A percentile compares a stretch with the other conserved stretches of the same genome.
phyloP scores from a whole-genome alignment of 2,329 filamentous ascomycete species.

The Diplodia seriata region DNA sequence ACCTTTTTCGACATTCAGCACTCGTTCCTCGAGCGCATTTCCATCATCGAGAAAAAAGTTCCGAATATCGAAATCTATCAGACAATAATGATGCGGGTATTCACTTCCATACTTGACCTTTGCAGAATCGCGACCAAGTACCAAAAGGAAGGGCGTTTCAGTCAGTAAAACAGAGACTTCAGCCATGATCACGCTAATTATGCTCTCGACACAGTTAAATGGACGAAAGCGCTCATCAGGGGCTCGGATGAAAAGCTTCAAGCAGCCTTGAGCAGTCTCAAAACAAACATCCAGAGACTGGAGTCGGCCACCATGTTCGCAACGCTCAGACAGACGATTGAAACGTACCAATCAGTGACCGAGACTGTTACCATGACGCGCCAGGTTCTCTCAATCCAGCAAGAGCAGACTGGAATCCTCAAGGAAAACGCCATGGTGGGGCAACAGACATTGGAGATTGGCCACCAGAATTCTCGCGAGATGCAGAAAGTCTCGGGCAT shows the following conservation, averaged over 20 bases:
- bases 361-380: constrained; percentile 12
- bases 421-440: constrained; percentile 25
- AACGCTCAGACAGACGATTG: constrained; percentile 22
- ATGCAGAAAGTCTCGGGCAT: constrained; percentile 16
- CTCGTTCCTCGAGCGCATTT: constrained; percentile 47
- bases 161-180: constrained; percentile 37
- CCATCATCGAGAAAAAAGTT: constrained; percentile 45
- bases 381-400: neutral
- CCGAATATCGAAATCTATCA: constrained; percentile 43
- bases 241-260: constrained; percentile 12
- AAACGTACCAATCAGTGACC: constrained; percentile 3
- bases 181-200: constrained; percentile 31
- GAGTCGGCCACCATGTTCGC: constrained; percentile 29
- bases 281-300: constrained; percentile 24
- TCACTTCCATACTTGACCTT: constrained; percentile 45
- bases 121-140: constrained; percentile 45
- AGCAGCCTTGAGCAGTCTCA: constrained; percentile 9
- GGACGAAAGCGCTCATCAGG: constrained; percentile 35
- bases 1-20: constrained; percentile 51
- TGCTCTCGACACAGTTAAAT: constrained; percentile 29
- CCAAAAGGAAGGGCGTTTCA: constrained; percentile 39
- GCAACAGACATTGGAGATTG: neutral
- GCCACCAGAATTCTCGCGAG: neutral
- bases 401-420: constrained; percentile 1
- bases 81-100: constrained; percentile 49